A percentile compares a stretch with the other conserved stretches of the same genome.
Evolutionary conservation across 176 grass and related monocot genomes (phyloP).

Genomic region (Cymbopogon citratus): DNA sequence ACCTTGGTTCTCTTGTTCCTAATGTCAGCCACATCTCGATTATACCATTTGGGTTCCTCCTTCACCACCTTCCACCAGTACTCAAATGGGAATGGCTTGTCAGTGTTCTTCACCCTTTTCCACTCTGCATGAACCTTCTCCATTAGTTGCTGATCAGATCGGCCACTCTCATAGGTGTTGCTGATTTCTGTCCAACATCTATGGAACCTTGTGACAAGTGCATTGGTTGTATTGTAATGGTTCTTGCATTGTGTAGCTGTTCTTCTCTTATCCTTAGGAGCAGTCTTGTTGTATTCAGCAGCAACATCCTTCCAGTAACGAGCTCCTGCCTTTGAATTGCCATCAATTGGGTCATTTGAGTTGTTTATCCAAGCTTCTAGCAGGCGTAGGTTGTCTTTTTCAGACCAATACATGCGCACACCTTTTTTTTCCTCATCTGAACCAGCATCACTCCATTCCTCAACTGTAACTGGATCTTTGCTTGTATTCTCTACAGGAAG

Average conservation of each 20-base stretch:
- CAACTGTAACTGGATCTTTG: background rate
- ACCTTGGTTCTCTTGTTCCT: background rate
- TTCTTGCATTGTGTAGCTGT: background rate
- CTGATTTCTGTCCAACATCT: background rate
- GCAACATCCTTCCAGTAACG: background rate
- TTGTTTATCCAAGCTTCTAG: background rate
- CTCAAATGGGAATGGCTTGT: background rate
- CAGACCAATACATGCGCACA: background rate
- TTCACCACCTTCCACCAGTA: background rate
- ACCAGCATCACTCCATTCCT: background rate
- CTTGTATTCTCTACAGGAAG: background rate
- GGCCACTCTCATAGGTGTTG: background rate
- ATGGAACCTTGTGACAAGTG: background rate
- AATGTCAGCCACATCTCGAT: background rate
- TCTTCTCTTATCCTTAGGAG: background rate
- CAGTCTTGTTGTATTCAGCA: background rate
- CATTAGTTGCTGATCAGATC: background rate
- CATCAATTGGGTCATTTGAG: background rate
- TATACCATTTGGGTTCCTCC: background rate
- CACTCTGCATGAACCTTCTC: background rate
- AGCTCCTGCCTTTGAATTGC: background rate
- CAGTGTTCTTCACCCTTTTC: background rate
- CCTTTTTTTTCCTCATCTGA: background rate
- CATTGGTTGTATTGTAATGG: background rate
- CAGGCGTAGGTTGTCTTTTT: background rate